These are phyloP conservation scores for Aspergillus sp. DNA, from an alignment of 2,329 filamentous ascomycete species.

Conservation along the genomic window DNA sequence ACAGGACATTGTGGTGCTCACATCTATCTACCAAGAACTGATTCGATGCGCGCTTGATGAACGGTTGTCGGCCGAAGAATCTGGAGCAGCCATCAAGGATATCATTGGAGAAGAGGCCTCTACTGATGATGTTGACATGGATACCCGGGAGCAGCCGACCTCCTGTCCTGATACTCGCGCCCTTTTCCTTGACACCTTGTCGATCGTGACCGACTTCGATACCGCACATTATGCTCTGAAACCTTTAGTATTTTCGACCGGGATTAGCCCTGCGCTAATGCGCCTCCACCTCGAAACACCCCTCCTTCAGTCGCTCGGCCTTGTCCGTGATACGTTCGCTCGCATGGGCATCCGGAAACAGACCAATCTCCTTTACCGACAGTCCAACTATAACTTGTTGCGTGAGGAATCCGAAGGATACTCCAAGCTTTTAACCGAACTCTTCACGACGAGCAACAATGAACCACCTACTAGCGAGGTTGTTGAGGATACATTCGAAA, in stretches of 20 bases:
- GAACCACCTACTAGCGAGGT: conserved; percentile 72
- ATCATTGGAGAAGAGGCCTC: conserved; percentile 63
- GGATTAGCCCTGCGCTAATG: conserved; percentile 69
- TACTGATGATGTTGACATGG: conserved; percentile 47
- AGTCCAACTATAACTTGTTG: conserved; percentile 94
- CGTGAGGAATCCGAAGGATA: conserved; percentile 97
- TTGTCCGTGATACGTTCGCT: conserved; percentile 82
- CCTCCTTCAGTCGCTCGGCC: conserved; percentile 70
- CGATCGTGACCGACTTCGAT: conserved; percentile 73
- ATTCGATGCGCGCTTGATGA: conserved; percentile 72
- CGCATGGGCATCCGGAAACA: conserved; percentile 83
- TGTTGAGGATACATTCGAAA: conserved; percentile 83
- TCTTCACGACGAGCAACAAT: conserved; percentile 82
- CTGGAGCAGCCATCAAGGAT: conserved; percentile 71
- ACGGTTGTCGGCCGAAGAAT: conserved; percentile 65
- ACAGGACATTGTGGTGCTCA: conserved; percentile 68
- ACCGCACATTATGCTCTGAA: conserved; percentile 59
- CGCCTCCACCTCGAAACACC: conserved; percentile 79
- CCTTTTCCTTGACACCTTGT: conserved; percentile 79
- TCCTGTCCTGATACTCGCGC: conserved; percentile 60
- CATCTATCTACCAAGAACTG: conserved; percentile 80
- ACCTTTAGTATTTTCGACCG: conserved; percentile 69
- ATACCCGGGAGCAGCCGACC: conserved; percentile 45
- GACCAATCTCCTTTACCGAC: conserved; percentile 89
- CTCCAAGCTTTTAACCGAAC: conserved; percentile 90